Percentiles rank a stretch among this genome's conserved stretches.
Evolutionary conservation across 2,329 filamentous ascomycete genomes (phyloP).

Genomic region (Ophiosphaerella narmari): DNA sequence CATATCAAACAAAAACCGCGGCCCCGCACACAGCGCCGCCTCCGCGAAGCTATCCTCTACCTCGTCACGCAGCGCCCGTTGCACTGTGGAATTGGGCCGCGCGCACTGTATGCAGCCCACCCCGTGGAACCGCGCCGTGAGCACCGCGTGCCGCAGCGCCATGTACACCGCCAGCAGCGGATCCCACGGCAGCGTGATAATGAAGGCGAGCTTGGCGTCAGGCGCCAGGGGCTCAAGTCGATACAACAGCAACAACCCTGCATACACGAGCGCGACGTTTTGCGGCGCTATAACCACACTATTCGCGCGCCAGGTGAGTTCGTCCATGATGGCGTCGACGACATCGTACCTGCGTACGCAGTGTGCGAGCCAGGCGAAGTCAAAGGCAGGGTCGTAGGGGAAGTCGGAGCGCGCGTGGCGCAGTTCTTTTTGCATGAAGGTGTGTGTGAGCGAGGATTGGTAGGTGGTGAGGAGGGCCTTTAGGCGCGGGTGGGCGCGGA

Average conservation of each 20-base stretch:
- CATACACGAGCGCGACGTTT: constrained; percentile 25
- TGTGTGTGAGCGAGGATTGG: constrained; percentile 29
- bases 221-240: constrained; percentile 15
- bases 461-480: constrained; percentile 25
- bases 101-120: constrained; percentile 37
- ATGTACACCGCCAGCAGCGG: constrained; percentile 36
- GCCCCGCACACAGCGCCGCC: constrained; percentile 28
- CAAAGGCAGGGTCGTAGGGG: constrained; percentile 11
- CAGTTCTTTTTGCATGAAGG: constrained; percentile 30
- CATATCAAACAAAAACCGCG: constrained; percentile 29
- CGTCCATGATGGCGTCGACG: constrained; percentile 39
- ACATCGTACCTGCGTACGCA: constrained; percentile 38
- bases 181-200: constrained; percentile 28
- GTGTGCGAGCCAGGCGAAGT: constrained; percentile 29
- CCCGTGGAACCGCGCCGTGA: constrained; percentile 38
- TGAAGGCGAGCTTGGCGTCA: constrained; percentile 18
- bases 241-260: constrained; percentile 36
- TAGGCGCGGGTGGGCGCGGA: constrained; percentile 27
- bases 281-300: constrained; percentile 22
- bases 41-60: constrained; percentile 39
- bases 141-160: constrained; percentile 29
- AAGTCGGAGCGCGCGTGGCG: constrained; percentile 37
- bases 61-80: constrained; percentile 33
- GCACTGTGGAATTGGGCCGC: constrained; percentile 39
- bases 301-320: constrained; percentile 31